These are phyloP conservation scores for Pseudogymnoascus sp. DNA, from an alignment of 2,329 filamentous ascomycete genomes.

Conservation along the genomic window DNA sequence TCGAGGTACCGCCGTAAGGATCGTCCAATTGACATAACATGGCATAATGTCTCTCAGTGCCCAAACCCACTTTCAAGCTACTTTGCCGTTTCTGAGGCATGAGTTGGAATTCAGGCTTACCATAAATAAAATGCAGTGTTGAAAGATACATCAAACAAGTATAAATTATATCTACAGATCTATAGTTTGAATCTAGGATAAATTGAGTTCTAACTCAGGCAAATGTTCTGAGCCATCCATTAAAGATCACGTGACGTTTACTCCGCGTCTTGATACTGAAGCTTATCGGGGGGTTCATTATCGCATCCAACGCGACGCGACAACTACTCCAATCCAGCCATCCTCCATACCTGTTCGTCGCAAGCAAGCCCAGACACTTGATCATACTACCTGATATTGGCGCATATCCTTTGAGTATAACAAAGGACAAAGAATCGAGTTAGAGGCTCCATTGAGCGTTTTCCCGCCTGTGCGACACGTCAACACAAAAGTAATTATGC, in stretches of 20 bases:
- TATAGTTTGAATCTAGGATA: neutral
- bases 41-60: neutral
- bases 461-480: neutral
- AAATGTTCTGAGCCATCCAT: neutral
- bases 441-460: neutral
- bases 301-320: constrained; percentile 4
- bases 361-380: neutral
- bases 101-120: neutral
- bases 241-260: neutral
- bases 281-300: neutral
- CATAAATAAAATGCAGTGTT: neutral
- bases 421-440: neutral
- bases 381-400: neutral
- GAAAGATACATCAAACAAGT: neutral
- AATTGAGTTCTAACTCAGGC: neutral
- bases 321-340: constrained; percentile 1
- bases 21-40: neutral
- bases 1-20: neutral
- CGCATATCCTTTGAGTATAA: neutral
- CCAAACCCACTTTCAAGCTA: neutral
- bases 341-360: neutral
- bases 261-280: neutral
- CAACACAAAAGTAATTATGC: neutral
- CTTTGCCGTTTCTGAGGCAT: neutral
- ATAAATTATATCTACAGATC: neutral